Percentiles rank a stretch among this genome's conserved stretches.
These are phyloP conservation scores for Dendrobium catenatum DNA, from an alignment of 106 monocot species.

Conservation along the genomic window DNA sequence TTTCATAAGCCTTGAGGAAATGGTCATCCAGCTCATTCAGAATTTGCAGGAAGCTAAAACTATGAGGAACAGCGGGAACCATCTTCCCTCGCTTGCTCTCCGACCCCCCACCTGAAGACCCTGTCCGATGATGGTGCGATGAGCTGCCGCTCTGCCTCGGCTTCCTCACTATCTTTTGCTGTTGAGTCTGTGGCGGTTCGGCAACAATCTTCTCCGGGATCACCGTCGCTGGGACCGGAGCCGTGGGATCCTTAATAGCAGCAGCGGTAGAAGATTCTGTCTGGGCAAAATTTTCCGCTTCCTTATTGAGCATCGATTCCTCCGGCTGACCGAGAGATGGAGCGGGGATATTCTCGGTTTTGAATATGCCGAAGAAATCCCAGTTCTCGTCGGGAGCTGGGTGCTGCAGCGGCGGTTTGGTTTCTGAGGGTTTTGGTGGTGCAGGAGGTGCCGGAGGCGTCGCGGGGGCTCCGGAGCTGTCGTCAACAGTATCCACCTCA, in stretches of 20 bases:
- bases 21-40: constrained; percentile 63
- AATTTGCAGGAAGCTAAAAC: constrained; percentile 38
- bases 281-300: constrained; percentile 9
- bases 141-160: constrained; percentile 15
- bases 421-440: constrained; percentile 3
- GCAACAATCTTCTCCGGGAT: constrained; percentile 17
- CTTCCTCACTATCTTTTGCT: constrained; percentile 14
- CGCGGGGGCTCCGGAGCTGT: constrained; percentile 10
- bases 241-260: neutral
- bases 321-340: constrained; percentile 33
- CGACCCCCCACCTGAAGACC: constrained; percentile 8
- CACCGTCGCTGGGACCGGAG: neutral
- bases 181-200: constrained; percentile 9
- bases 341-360: constrained; percentile 25
- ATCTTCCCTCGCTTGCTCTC: constrained; percentile 30
- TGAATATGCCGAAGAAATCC: constrained; percentile 50
- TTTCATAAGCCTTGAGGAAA: constrained; percentile 70
- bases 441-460: constrained; percentile 8
- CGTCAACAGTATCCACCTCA: constrained; percentile 18
- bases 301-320: constrained; percentile 1
- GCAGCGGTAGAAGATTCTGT: constrained; percentile 3
- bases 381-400: constrained; percentile 6
- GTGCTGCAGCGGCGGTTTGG: constrained; percentile 17
- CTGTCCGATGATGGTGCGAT: constrained; percentile 33
- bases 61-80: constrained; percentile 2